Evolutionary conservation across 208 protist genomes (phyloP), one percentile per base, ranked within the genome.

Genomic region (Trypanosoma mega): DNA sequence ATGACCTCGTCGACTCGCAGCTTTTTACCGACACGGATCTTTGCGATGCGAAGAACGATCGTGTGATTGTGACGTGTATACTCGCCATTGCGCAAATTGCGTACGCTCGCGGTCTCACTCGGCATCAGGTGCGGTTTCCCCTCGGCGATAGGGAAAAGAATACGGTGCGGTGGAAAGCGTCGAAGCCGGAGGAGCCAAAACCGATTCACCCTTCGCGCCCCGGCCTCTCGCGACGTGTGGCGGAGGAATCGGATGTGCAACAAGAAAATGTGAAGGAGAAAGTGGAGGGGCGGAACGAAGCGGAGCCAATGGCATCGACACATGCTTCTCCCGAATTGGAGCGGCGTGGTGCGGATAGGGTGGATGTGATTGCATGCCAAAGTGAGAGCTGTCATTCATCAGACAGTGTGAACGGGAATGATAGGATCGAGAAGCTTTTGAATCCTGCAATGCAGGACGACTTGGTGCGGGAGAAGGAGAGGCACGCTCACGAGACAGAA

Each of bases 21-120:
- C 56, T 90, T 2, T 93, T 93, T 64, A 90, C 78, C 23, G 80
- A 80, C 60, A 80, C 82, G 0, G 86, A 93, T 56, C 59, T 93
- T 1, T 83, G 79, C 36, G 86, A 93, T 58, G 73, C 54, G 11
- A 90, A 93, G 45, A 72, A 85, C 46, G 82, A 87, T 34, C 69
- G 87, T 7, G 75, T 78, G 49, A 83, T 93, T 0, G 74, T 93
- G 21, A 93, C 87, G 14, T 93, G 80, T 57, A 59, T 93, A 18
- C 73, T 93, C 56, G 44, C 77, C 11, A 84, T 90, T 41, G 78
- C 85, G 0, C 73, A 76, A n/a, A 72, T 78, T 24, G 85, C 80
- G 0, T 87, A 86, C 63, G 60, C 47, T 21, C 34, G 68, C 16
- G 82, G 82, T 21, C 55, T 48, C 21, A 74, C 74, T 47, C 60